Percentiles rank a stretch among this genome's conserved stretches.
Conservation (phyloP, 2,329 filamentous ascomycete genomes). For the Sordariomycetes sp. region DNA sequence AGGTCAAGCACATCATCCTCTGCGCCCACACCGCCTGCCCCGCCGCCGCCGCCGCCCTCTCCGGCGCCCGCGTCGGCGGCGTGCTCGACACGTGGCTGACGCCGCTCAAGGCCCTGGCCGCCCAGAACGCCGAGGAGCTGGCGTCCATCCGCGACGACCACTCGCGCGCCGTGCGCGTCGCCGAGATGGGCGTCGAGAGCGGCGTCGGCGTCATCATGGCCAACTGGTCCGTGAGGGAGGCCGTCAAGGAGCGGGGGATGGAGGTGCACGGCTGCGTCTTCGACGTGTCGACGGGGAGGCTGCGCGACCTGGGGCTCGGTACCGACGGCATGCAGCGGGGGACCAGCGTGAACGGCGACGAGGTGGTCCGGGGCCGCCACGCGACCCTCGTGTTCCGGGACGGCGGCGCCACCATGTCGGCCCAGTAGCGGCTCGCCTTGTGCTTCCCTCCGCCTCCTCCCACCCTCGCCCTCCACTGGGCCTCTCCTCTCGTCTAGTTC, state of each 20-base stretch:
- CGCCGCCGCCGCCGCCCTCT: slow-evolving; percentile 50
- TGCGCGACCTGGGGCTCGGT: slow-evolving; percentile 37
- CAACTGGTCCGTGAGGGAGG: slow-evolving; percentile 60
- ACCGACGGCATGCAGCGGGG: slow-evolving; percentile 15
- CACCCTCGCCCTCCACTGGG: neutral
- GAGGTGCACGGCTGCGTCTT: slow-evolving; percentile 72
- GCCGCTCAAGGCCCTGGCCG: slow-evolving; percentile 33
- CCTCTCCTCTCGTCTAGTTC: neutral
- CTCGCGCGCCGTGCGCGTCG: slow-evolving; percentile 48
- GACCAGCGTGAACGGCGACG: slow-evolving; percentile 12
- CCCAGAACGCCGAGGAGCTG: slow-evolving; percentile 43
- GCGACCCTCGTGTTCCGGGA: slow-evolving; percentile 38
- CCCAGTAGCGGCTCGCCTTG: slow-evolving; percentile 5
- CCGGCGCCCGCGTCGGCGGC: slow-evolving; percentile 34
- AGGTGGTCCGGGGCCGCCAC: slow-evolving; percentile 35
- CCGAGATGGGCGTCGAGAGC: slow-evolving; percentile 65
- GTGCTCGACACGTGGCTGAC: slow-evolving; percentile 45
- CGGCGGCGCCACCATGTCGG: slow-evolving; percentile 24
- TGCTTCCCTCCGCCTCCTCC: neutral
- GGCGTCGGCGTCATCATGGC: slow-evolving; percentile 58
- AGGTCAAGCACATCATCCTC: slow-evolving; percentile 60
- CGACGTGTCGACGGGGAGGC: slow-evolving; percentile 41
- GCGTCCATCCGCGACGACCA: slow-evolving; percentile 39
- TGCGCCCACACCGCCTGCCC: slow-evolving; percentile 61
- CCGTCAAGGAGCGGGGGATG: slow-evolving; percentile 58